These are phyloP conservation scores for Colletotrichum siamense DNA, from an alignment of 2,329 filamentous ascomycete genomes.

Conservation along the genomic window DNA sequence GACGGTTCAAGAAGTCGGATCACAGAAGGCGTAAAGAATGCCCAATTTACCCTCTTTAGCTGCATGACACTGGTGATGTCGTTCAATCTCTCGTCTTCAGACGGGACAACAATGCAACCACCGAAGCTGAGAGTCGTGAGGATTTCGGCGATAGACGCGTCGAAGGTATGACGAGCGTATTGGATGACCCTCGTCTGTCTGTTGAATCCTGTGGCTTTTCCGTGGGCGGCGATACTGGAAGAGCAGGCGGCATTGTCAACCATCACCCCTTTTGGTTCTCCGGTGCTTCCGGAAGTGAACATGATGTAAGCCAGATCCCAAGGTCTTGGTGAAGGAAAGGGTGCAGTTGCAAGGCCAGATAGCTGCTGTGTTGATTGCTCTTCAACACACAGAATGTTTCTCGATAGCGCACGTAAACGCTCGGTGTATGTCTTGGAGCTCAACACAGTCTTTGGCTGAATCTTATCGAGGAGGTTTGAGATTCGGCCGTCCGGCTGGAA, in stretches of 20 bases:
- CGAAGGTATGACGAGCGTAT: slow-evolving; percentile 10
- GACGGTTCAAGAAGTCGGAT: slow-evolving; percentile 47
- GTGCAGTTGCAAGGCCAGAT: background rate
- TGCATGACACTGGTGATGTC: slow-evolving; percentile 55
- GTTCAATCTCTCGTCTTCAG: slow-evolving; percentile 52
- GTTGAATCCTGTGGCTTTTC: background rate
- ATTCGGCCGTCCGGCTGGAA: slow-evolving; percentile 25
- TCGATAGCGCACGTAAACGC: background rate
- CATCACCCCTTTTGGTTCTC: slow-evolving; percentile 25
- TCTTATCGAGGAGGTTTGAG: slow-evolving; percentile 14
- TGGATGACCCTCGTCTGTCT: background rate
- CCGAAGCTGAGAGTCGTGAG: slow-evolving; percentile 58
- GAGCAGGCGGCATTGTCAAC: slow-evolving; percentile 15
- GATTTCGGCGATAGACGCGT: slow-evolving; percentile 43
- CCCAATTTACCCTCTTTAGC: slow-evolving; percentile 54
- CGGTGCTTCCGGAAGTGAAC: slow-evolving; percentile 27
- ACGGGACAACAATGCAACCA: slow-evolving; percentile 65
- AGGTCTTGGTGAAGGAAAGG: background rate
- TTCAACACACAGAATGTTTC: background rate
- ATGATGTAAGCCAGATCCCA: slow-evolving; percentile 15
- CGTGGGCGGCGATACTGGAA: background rate
- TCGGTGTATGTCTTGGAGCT: background rate
- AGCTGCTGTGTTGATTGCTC: slow-evolving; percentile 10
- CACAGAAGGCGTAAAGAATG: slow-evolving; percentile 63
- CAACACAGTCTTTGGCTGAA: background rate